Evolutionary conservation across 2,329 filamentous ascomycete species (phyloP), one percentile per base, ranked within the genome.

Genomic region (Epichloe hybrida): DNA sequence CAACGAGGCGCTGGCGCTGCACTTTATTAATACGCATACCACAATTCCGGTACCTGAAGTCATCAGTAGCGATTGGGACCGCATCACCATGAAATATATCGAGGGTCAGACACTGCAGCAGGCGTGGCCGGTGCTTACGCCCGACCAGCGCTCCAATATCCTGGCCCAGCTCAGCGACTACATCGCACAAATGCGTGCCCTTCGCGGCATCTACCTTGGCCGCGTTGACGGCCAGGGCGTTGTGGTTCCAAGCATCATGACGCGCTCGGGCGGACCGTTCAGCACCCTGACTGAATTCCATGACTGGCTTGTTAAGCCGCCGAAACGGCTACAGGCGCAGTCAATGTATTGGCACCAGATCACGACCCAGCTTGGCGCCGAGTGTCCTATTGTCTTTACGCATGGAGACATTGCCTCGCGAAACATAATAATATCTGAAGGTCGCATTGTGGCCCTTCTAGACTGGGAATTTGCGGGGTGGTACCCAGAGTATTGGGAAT

Each of bases 31-130:
- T 4, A 53, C 31, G n/a, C 6, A 61, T 3, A 63, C 60, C 0
- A 56, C 56, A 0, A 63, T 64, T 0, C 59, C 61, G 0, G 59
- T 63, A 0, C 61, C 61, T 0, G 46, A 57, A 7, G 55, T 64
- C n/a, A 50, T 61, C 5, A 56, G 56, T 39, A 60, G 58, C 20
- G 58, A 57, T 1, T 63, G 52, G 56, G 59, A 61, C 48, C 60
- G 59, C 37, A 52, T 63, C 8, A 60, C 58, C 3, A 57, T 60
- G 61, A 52, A 58, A 42, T 58, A 57, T 15, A 40, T 64, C 1
- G 52, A 59, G 15, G 61, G 62, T 1, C 55, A 61, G n/a, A 59
- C 59, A 17, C 50, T 61, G 31, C 35, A 56, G 38, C 43, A 60
- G 17, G 44, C 35, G 12, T 39, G 13, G 35, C 35, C 20, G 20